Base-by-base conservation (phyloP, 1,139 yeast species). In the Yamadazyma triangularis region DNA sequence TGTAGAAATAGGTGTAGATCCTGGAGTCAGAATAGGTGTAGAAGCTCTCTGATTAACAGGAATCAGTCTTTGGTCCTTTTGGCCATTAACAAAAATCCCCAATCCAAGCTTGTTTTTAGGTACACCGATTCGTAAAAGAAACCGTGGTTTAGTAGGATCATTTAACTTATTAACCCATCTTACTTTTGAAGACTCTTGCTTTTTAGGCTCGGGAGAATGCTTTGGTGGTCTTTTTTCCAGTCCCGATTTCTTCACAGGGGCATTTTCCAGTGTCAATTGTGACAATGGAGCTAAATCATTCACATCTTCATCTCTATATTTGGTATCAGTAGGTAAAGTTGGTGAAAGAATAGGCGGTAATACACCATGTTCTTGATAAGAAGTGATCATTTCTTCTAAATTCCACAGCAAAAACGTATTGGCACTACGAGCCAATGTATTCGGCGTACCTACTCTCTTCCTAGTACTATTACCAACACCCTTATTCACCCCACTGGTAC, bases 311-410 rank as follows among this genome's bases (percentile, higher is more conserved):
- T 29, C 33, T 21, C 31, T 28, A 33, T 40, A 39, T 11, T 50
- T 49, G 6, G 20, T 9, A 18, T 18, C 9, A 9, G 6, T 18
- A 0, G 73, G 73, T 11, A 68, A 41, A 0, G 69, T 61, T 2
- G 74, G 74, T 4, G 71, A 64, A 21, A 68, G 46, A 7, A 58
- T 55, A 0, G 66, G 64, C 1, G 74, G 74, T 26, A 68, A 52
- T 2, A 35, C 26, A 2, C 65, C 65, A n/a, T 47, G 39, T 5
- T 60, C 61, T 19, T 53, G 50, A 42, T 64, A 67, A n/a, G 60
- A 50, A 15, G 49, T 25, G 18, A 66, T 35, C 54, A 68, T 50
- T 15, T 67, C 71, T 27, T 67, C 70, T 30, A 68, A 41, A 38
- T 64, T 64, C 73, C 74, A 68, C 22, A 29, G 30, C 19, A 13